Evolutionary conservation across 768 basidiomycete species (phyloP).

Genomic region (Dioszegia aurantiaca): DNA sequence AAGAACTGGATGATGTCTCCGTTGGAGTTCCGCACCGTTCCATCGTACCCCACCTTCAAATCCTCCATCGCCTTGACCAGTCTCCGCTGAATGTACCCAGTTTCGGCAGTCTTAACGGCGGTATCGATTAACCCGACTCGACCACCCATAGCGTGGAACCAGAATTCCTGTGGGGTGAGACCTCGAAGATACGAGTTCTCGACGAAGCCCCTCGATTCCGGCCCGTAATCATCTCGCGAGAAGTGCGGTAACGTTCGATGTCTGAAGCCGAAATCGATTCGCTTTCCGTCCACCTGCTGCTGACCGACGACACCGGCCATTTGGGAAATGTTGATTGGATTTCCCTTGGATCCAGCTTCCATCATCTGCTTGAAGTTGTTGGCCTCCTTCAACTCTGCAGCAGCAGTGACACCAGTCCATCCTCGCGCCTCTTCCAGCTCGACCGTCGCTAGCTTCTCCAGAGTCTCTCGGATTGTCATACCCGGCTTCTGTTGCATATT

Average conservation of each 20-base stretch:
- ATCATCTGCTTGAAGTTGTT: slow-evolving; percentile 99
- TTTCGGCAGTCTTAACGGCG: slow-evolving; percentile 98
- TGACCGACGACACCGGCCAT: slow-evolving; percentile 99
- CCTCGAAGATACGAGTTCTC: slow-evolving; percentile 98
- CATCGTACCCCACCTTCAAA: slow-evolving; percentile 95
- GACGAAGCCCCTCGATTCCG: slow-evolving; percentile 95
- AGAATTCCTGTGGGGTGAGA: slow-evolving; percentile 95
- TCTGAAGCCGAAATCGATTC: slow-evolving; percentile 96
- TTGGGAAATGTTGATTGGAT: slow-evolving; percentile 96
- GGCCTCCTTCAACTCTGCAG: slow-evolving; percentile 94
- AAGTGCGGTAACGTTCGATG: slow-evolving; percentile 96
- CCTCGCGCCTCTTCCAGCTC: slow-evolving; percentile 94
- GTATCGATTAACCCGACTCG: slow-evolving; percentile 99
- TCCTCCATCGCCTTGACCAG: slow-evolving; percentile 98
- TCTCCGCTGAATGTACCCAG: slow-evolving; percentile 97
- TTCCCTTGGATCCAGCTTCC: slow-evolving; percentile 96
- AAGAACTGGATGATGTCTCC: slow-evolving; percentile 94
- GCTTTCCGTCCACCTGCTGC: slow-evolving; percentile 95
- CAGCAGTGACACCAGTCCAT: slow-evolving; percentile 90
- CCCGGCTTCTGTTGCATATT: slow-evolving; percentile 84
- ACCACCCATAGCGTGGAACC: slow-evolving; percentile 99
- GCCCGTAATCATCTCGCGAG: slow-evolving; percentile 96
- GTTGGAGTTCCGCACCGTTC: slow-evolving; percentile 93
- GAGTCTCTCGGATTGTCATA: slow-evolving; percentile 99
- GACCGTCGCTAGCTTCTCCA: slow-evolving; percentile 86